These are phyloP conservation scores for Microthlaspi erraticum DNA, from an alignment of 345 rosid genomes.

Conservation along the genomic window DNA sequence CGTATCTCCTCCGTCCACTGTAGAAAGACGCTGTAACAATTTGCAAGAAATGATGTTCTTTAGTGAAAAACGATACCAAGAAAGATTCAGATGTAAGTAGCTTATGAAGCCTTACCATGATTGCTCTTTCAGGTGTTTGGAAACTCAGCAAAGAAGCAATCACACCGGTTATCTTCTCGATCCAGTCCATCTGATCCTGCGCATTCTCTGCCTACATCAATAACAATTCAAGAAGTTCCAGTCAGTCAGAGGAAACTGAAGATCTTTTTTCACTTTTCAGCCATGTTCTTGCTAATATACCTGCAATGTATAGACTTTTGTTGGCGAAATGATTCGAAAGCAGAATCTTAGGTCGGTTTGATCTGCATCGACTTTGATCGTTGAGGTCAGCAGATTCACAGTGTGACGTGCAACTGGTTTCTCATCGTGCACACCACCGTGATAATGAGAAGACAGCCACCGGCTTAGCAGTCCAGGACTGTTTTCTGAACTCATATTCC, in stretches of 20 bases:
- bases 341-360: conserved; percentile 83
- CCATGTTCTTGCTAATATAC: conserved; percentile 43
- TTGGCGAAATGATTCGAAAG: conserved; percentile 75
- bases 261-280: not conserved
- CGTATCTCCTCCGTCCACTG: conserved; percentile 51
- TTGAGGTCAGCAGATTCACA: conserved; percentile 74
- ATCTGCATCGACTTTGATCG: conserved; percentile 79
- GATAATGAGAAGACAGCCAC: conserved; percentile 83
- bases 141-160: conserved; percentile 67
- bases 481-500: conserved; percentile 56
- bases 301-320: conserved; percentile 73
- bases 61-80: conserved; percentile 13
- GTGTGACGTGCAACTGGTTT: conserved; percentile 77
- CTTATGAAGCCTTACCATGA: conserved; percentile 32
- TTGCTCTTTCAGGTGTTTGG: conserved; percentile 69
- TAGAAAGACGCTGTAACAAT: conserved; percentile 56
- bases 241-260: conserved; percentile 5
- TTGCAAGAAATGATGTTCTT: conserved; percentile 28
- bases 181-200: conserved; percentile 86
- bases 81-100: conserved; percentile 24
- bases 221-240: not conserved
- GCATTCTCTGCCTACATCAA: conserved; percentile 79
- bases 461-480: conserved; percentile 70
- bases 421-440: conserved; percentile 74
- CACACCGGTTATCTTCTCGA: conserved; percentile 81